phyloP scores from a whole-genome alignment of 805 yeast species.

The Ascoidea tarda region DNA sequence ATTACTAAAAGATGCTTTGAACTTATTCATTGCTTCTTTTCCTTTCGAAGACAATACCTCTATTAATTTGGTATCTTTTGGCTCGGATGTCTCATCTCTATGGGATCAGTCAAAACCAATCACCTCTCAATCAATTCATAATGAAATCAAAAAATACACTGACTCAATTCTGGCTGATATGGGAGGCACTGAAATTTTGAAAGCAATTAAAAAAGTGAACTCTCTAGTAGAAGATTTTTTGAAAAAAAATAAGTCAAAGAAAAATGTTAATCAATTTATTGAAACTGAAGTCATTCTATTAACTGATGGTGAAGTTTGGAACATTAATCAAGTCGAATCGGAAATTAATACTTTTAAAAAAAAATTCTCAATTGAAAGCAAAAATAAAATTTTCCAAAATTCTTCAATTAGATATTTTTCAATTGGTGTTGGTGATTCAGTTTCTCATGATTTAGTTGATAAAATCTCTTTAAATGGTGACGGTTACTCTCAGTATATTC shows the following conservation, averaged over 20 bases:
- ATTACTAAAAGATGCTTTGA: neutral
- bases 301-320: neutral
- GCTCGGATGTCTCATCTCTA: neutral
- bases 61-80: neutral
- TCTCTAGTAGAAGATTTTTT: too few relatives aligned
- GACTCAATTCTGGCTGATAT: neutral
- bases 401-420: neutral
- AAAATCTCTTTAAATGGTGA: neutral
- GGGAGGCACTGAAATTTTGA: neutral
- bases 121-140: neutral
- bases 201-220: neutral
- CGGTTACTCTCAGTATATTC: neutral
- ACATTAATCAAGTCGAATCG: neutral
- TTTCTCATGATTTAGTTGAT: neutral
- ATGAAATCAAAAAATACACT: too few relatives aligned
- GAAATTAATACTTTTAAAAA: neutral
- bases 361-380: neutral
- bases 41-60: neutral
- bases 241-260: neutral
- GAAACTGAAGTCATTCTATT: neutral
- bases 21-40: neutral
- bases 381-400: too few relatives aligned
- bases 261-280: too few relatives aligned
- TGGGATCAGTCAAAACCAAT: neutral
- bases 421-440: neutral